phyloP scores from a whole-genome alignment of 2,329 filamentous ascomycete species.

The Trichothecium sympodiale region DNA sequence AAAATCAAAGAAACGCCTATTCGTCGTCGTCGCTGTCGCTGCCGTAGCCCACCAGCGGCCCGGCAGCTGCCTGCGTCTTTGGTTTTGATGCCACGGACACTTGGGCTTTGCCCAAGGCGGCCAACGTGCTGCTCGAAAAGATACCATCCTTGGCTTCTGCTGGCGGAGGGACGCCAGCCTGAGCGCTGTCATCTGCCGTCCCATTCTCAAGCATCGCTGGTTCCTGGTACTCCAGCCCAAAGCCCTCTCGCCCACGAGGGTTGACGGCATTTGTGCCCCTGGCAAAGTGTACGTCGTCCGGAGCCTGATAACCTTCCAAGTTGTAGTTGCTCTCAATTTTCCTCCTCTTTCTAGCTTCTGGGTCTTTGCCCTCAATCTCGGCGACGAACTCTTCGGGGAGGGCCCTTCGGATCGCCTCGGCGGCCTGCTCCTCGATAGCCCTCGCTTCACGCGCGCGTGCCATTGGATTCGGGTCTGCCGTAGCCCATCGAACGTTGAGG shows the following conservation, averaged over 20 bases:
- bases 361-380: conserved; percentile 85
- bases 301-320: conserved; percentile 82
- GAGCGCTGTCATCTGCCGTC: conserved; percentile 22
- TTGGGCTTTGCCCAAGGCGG: conserved; percentile 55
- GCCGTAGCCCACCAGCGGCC: conserved; percentile 77
- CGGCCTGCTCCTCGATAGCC: conserved; percentile 88
- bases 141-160: conserved; percentile 46
- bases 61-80: conserved; percentile 41
- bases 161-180: conserved; percentile 9
- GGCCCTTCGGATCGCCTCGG: conserved; percentile 80
- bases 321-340: conserved; percentile 86
- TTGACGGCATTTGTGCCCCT: conserved; percentile 60
- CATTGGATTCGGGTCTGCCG: conserved; percentile 89
- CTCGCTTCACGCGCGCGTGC: conserved; percentile 85
- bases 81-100: conserved; percentile 43
- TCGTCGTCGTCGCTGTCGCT: conserved; percentile 68
- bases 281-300: conserved; percentile 88
- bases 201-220: conserved; percentile 46
- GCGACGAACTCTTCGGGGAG: conserved; percentile 84
- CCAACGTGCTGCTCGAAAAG: conserved; percentile 71
- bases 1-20: conserved; percentile 16
- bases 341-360: conserved; percentile 75
- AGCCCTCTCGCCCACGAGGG: conserved; percentile 43
- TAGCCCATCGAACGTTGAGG: conserved; percentile 94
- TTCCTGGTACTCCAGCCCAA: conserved; percentile 53